phyloP scores from a whole-genome alignment of 208 protist genomes.

The Acanthamoeba triangularis region DNA sequence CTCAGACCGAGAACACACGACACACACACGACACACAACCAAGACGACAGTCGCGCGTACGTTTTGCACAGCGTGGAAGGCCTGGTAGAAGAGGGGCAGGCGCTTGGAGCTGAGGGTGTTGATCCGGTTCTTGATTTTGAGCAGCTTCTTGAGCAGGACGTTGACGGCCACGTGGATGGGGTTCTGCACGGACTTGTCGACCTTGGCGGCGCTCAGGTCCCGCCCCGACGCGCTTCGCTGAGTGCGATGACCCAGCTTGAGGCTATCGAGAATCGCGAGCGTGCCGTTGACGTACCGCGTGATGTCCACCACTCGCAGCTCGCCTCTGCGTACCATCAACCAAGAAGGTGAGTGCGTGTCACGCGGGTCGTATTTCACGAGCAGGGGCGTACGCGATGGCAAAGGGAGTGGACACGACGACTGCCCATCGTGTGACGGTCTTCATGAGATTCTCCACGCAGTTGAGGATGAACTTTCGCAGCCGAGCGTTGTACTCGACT shows the following conservation, averaged over 20 bases:
- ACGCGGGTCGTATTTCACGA: neutral
- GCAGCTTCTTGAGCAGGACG: conserved; percentile 62
- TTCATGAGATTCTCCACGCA: conserved; percentile 73
- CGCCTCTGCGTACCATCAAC: neutral
- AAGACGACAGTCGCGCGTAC: conserved; percentile 17
- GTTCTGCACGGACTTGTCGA: conserved; percentile 19
- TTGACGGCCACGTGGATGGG: conserved; percentile 55
- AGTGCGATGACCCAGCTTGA: neutral
- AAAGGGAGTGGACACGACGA: neutral
- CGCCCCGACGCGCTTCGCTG: conserved; percentile 15
- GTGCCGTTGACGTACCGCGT: conserved; percentile 58
- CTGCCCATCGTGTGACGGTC: conserved; percentile 67
- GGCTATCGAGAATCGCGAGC: neutral
- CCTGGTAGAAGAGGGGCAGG: conserved; percentile 2
- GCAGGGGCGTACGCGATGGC: neutral
- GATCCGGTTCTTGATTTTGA: conserved; percentile 67
- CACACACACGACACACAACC: neutral
- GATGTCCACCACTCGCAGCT: conserved; percentile 54
- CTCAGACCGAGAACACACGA: neutral
- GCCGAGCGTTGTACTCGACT: neutral
- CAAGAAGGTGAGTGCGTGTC: neutral
- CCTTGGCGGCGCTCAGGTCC: neutral
- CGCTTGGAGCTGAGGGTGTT: neutral
- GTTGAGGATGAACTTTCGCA: neutral
- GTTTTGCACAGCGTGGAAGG: conserved; percentile 7